These are phyloP conservation scores for Fusarium anthophilum DNA, from an alignment of 2,329 filamentous ascomycete genomes.

Conservation along the genomic window DNA sequence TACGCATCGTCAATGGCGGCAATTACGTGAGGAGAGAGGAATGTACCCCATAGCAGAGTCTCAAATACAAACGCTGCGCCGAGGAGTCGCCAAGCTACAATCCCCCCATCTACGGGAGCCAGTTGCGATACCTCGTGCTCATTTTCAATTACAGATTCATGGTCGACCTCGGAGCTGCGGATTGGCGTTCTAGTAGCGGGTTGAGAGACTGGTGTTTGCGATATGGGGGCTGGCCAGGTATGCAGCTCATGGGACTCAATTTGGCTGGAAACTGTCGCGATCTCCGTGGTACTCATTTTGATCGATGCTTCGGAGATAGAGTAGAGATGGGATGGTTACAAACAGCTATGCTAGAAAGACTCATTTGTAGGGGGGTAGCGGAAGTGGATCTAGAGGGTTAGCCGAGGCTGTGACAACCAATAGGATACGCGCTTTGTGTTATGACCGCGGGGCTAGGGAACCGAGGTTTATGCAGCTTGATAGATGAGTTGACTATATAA, in stretches of 20 bases:
- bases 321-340: background rate
- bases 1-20: background rate
- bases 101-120: background rate
- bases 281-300: background rate
- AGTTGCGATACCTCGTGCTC: background rate
- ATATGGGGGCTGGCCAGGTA: background rate
- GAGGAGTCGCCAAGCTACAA: background rate
- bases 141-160: accelerated
- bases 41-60: background rate
- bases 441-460: background rate
- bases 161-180: background rate
- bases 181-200: accelerated
- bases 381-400: background rate
- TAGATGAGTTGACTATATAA: background rate
- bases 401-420: background rate
- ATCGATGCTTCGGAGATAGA: background rate
- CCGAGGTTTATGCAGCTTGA: background rate
- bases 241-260: background rate
- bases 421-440: accelerated
- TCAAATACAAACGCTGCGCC: background rate
- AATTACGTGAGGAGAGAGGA: background rate
- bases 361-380: background rate
- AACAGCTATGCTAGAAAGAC: background rate
- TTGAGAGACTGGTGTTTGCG: background rate
- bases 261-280: background rate